Evolutionary conservation across 1,284 basidiomycete genomes (phyloP), one percentile per base, ranked within the genome.

Genomic region (Phlebopus sp.): DNA sequence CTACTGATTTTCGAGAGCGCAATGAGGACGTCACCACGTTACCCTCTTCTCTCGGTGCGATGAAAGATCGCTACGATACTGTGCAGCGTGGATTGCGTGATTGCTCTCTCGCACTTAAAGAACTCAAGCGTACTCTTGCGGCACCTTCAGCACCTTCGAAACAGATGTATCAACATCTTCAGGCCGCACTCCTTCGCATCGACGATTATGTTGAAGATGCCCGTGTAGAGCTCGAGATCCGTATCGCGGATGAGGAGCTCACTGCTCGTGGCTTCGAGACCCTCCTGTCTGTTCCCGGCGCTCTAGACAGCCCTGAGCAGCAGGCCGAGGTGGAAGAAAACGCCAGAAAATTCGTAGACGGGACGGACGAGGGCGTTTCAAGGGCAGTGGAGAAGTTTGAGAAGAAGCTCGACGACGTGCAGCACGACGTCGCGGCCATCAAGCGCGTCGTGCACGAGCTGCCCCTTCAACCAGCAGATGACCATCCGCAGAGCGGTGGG

Each of bases 211-310:
- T 83, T 17, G 91, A 93, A 64, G 91, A 94, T 57, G 84, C 83
- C 0, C 79, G 89, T 1, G 91, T 94, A 2, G 91, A 93, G 60
- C 71, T 93, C 15, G 91, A 94, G 69, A 93, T 94, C 42, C 82
- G 82, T 17, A 70, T 86, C 13, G 80, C 88, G 1, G 91, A 94
- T 63, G 90, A 91, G 55, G 79, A 79, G 30, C 75, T 92, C 8
- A 73, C 86, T 1, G 73, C 74, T 9, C 76, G 77, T 7, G 90
- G 90, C 1, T 91, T 85, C 54, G 82, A 86, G 57, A 84, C 87
- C 1, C 67, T 92, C 13, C 69, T 92, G 74, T 9, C 76, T 15
- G 73, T 91, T 31, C 74, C 78, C 32, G 75, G 76, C 11, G 77
- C 78, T 0, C 59, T 83, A 18, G 27, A 19, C 4, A 44, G 51